Percentiles rank a stretch among this genome's conserved stretches.
phyloP scores from a whole-genome alignment of 2,329 filamentous ascomycete genomes.

The Fusarium devonianum region DNA sequence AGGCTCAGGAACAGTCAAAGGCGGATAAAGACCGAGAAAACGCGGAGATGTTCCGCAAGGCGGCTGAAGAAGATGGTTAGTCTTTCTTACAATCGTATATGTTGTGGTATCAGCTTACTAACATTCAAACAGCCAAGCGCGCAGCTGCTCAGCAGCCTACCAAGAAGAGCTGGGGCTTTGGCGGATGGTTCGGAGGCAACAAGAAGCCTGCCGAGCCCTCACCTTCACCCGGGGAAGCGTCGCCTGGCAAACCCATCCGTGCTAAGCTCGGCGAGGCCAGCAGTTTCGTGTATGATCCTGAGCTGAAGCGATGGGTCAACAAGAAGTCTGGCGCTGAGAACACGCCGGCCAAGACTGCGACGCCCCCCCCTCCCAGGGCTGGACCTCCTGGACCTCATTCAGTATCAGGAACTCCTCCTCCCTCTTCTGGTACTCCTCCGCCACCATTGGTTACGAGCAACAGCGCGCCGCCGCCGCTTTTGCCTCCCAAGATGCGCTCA shows the following conservation, averaged over 20 bases:
- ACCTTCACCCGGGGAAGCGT: slow-evolving; percentile 46
- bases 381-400: slow-evolving; percentile 62
- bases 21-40: slow-evolving; percentile 78
- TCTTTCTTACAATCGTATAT: background rate
- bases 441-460: slow-evolving; percentile 42
- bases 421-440: slow-evolving; percentile 46
- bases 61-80: slow-evolving; percentile 78
- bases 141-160: slow-evolving; percentile 55
- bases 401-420: slow-evolving; percentile 57
- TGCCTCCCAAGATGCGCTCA: slow-evolving; percentile 41
- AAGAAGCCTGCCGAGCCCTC: slow-evolving; percentile 58
- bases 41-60: slow-evolving; percentile 84
- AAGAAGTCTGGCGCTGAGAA: slow-evolving; percentile 82
- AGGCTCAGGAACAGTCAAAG: slow-evolving; percentile 65
- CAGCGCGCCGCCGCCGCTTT: slow-evolving; percentile 44
- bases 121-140: slow-evolving; percentile 62
- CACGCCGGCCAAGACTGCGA: slow-evolving; percentile 64
- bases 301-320: slow-evolving; percentile 98
- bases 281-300: slow-evolving; percentile 91
- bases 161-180: slow-evolving; percentile 81
- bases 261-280: slow-evolving; percentile 95
- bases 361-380: slow-evolving; percentile 80
- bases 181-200: slow-evolving; percentile 82
- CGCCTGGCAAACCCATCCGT: slow-evolving; percentile 74
- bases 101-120: slow-evolving; percentile 7